Conservation (phyloP, 1,284 basidiomycete species). For the Ganoderma meredithae region DNA sequence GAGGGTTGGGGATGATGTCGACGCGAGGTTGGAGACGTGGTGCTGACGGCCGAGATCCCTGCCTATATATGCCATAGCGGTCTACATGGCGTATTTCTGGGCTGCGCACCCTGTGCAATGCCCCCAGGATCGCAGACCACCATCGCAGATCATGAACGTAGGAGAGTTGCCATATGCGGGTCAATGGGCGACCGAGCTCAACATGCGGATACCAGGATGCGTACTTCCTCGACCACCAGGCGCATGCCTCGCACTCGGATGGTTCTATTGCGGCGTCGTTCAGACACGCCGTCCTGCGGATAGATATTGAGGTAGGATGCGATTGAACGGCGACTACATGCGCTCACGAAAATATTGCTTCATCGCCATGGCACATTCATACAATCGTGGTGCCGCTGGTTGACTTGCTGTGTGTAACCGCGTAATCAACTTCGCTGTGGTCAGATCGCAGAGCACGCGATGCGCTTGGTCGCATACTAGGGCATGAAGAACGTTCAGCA, state of each 20-base stretch:
- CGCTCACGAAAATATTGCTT: background rate
- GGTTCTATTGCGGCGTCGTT: background rate
- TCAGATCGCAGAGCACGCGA: background rate
- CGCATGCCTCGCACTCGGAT: background rate
- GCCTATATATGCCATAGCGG: background rate
- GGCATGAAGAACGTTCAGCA: background rate
- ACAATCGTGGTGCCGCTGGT: too few species aligned
- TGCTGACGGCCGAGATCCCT: background rate
- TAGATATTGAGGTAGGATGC: background rate
- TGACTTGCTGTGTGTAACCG: too few species aligned
- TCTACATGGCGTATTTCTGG: background rate
- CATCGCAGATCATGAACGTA: background rate
- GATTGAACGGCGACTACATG: background rate
- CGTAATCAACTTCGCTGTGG: background rate
- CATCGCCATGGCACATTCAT: background rate
- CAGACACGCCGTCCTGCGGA: background rate
- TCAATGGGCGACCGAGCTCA: background rate
- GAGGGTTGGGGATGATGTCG: background rate
- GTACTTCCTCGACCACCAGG: background rate
- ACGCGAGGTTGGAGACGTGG: background rate
- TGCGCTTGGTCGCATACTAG: background rate
- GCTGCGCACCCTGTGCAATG: background rate
- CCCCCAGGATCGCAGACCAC: background rate
- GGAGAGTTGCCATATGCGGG: background rate
- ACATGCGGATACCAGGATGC: slow-evolving; percentile 1